Evolutionary conservation across 2,329 filamentous ascomycete species (phyloP).

Genomic region (Sporothrix schenckii): DNA sequence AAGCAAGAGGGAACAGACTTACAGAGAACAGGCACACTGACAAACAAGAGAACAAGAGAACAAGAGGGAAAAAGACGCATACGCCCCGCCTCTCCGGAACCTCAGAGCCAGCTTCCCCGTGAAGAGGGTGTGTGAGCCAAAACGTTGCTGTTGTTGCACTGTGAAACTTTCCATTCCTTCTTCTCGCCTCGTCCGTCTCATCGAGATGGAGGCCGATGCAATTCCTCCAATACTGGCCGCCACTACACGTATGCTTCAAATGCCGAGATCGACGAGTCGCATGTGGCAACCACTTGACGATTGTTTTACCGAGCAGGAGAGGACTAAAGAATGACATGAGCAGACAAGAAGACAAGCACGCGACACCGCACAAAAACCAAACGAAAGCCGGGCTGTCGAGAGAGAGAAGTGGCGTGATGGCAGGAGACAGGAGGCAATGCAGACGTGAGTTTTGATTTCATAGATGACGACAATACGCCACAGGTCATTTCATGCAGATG

Average conservation of each 20-base stretch:
- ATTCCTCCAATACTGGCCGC: not conserved
- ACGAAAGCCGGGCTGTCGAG: not conserved
- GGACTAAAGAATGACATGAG: not conserved
- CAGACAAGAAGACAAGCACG: not conserved
- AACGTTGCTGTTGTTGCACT: no score
- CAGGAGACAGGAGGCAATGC: no score
- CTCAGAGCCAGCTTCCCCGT: not conserved
- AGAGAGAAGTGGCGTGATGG: constrained; percentile 11
- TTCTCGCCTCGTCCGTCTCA: not conserved
- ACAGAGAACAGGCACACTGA: no score
- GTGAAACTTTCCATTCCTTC: not conserved
- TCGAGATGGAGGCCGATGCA: not conserved
- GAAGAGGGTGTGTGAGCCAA: constrained; percentile 11
- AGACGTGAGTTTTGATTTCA: not conserved
- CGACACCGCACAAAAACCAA: constrained; percentile 7
- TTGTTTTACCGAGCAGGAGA: no score
- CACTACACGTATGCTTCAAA: no score
- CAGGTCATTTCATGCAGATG: no score
- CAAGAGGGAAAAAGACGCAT: not conserved
- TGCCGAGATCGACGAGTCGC: no score
- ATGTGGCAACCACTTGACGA: no score
- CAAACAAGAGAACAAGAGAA: no score
- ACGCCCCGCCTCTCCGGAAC: constrained; percentile 2
- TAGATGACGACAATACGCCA: not conserved
- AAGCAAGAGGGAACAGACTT: not conserved